phyloP scores from a whole-genome alignment of 2,329 filamentous ascomycete genomes.

The Cytospora leucostoma region DNA sequence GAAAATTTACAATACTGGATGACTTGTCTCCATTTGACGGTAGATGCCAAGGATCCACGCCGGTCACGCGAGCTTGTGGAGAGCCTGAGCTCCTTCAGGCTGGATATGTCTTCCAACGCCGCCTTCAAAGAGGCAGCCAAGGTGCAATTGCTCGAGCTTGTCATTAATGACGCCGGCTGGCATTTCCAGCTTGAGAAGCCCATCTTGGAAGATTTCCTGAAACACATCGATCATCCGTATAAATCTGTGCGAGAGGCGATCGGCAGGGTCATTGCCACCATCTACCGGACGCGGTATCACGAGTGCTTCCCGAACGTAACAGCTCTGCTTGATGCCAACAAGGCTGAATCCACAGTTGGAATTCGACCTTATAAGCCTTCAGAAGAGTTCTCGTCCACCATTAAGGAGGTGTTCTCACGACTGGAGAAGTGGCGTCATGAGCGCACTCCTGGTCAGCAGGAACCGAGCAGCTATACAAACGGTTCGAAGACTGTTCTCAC shows the following conservation, averaged over 20 bases:
- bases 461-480: conserved; percentile 90
- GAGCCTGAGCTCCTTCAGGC: conserved; percentile 77
- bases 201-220: conserved; percentile 84
- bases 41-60: conserved; percentile 87
- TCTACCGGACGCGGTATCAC: conserved; percentile 89
- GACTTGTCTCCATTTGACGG: conserved; percentile 84
- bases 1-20: conserved; percentile 96
- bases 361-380: conserved; percentile 79
- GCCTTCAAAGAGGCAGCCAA: conserved; percentile 99
- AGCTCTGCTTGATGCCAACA: conserved; percentile 76
- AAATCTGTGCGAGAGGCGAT: conserved; percentile 96
- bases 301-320: conserved; percentile 86
- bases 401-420: conserved; percentile 73
- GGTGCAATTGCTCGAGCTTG: conserved; percentile 85
- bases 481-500: conserved; percentile 94
- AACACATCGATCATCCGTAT: conserved; percentile 94
- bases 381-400: conserved; percentile 70
- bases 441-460: conserved; percentile 84
- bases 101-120: conserved; percentile 94
- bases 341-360: conserved; percentile 77
- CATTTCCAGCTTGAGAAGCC: conserved; percentile 91
- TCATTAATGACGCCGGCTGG: conserved; percentile 88
- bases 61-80: conserved; percentile 84
- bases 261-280: conserved; percentile 81
- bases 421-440: conserved; percentile 88